Percentiles rank a stretch among this genome's conserved stretches.
phyloP scores from a whole-genome alignment of 345 rosid species.

The Geranium rotundifolium region DNA sequence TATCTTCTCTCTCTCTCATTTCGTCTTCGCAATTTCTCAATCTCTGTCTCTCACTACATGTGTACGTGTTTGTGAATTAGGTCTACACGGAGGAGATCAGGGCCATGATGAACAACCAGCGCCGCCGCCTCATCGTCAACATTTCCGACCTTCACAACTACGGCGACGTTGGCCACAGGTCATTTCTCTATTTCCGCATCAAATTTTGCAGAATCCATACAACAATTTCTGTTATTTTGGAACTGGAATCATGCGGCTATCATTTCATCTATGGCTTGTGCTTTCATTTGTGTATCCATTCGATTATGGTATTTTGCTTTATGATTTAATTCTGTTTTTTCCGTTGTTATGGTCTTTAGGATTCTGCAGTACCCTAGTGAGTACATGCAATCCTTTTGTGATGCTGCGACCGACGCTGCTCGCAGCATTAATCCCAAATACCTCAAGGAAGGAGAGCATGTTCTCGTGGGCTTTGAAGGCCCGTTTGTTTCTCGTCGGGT shows the following conservation, averaged over 20 bases:
- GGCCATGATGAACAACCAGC: slow-evolving; percentile 73
- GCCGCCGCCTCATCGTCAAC: slow-evolving; percentile 84
- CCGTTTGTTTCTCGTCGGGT: slow-evolving; percentile 90
- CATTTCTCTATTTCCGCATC: slow-evolving; percentile 3
- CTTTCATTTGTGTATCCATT: too few species aligned
- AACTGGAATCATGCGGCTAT: too few species aligned
- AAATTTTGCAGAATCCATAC: too few species aligned
- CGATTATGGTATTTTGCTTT: not conserved
- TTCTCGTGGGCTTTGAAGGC: slow-evolving; percentile 89
- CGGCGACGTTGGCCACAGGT: slow-evolving; percentile 62
- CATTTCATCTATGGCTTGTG: too few species aligned
- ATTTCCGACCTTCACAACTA: slow-evolving; percentile 73
- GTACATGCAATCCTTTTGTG: slow-evolving; percentile 85
- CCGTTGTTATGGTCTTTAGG: slow-evolving; percentile 20
- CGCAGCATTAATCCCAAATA: slow-evolving; percentile 57
- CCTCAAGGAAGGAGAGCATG: slow-evolving; percentile 74
- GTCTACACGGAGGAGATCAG: slow-evolving; percentile 71
- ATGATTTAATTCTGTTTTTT: not conserved
- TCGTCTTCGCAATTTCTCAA: not conserved
- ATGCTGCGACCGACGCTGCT: slow-evolving; percentile 77
- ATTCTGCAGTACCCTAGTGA: slow-evolving; percentile 67
- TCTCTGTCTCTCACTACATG: not conserved
- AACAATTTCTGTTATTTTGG: too few species aligned
- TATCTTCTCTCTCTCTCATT: not conserved
- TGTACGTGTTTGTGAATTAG: slow-evolving; percentile 19